phyloP scores from a whole-genome alignment of 2,329 filamentous ascomycete species.

The Penicillium janthinellum region DNA sequence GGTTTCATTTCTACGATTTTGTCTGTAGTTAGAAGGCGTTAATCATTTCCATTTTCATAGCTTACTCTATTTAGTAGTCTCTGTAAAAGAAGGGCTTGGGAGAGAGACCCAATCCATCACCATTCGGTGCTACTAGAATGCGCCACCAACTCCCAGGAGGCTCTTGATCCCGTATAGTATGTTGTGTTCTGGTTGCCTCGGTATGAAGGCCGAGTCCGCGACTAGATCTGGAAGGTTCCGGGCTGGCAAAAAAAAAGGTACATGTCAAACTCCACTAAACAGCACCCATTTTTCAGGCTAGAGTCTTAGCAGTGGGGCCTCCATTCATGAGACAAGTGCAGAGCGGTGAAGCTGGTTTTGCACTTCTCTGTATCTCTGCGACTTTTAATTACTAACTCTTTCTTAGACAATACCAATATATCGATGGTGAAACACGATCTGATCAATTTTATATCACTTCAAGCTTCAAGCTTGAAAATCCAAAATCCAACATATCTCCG shows the following conservation, averaged over 20 bases:
- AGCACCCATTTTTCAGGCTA: too few relatives aligned
- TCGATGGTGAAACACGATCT: too few relatives aligned
- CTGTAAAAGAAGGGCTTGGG: neutral
- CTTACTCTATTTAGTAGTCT: conserved; percentile 5
- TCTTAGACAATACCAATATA: too few relatives aligned
- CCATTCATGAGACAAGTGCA: neutral
- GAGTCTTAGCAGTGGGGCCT: neutral
- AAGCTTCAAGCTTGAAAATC: too few relatives aligned
- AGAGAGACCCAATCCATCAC: neutral
- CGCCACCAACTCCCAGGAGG: conserved; percentile 2
- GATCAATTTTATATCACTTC: too few relatives aligned
- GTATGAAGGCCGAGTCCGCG: conserved; percentile 1
- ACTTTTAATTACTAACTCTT: too few relatives aligned
- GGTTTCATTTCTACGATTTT: conserved; percentile 10
- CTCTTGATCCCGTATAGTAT: neutral
- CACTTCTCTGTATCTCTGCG: too few relatives aligned
- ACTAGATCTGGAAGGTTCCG: conserved; percentile 3
- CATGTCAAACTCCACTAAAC: neutral
- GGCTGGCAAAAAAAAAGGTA: conserved; percentile 9
- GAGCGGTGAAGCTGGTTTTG: conserved; percentile 8
- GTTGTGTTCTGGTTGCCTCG: too few relatives aligned
- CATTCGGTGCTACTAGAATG: conserved; percentile 2
- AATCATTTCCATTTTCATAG: conserved; percentile 3
- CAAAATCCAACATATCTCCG: too few relatives aligned
- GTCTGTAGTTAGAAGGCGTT: conserved; percentile 2